Evolutionary conservation across 495 filamentous ascomycete genomes (phyloP).

Genomic region (Choiromyces venosus): DNA sequence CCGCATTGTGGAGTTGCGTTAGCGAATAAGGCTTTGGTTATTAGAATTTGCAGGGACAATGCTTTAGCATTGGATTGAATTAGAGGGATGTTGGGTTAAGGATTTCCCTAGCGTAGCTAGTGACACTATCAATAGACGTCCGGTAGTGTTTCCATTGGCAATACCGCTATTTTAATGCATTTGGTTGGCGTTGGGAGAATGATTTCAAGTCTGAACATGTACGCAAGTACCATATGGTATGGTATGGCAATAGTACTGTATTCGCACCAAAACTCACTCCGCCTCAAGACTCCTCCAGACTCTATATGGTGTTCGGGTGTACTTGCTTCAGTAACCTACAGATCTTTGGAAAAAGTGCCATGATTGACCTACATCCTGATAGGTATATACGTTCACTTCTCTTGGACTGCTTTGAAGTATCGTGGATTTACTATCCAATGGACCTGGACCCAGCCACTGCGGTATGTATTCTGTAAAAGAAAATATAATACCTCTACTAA

Average conservation of each 20-base stretch:
- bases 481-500: neutral
- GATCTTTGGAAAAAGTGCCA: neutral
- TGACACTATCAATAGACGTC: too few species aligned
- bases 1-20: too few species aligned
- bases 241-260: too few species aligned
- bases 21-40: too few species aligned
- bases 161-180: too few species aligned
- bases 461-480: neutral
- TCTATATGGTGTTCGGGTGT: neutral
- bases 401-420: neutral
- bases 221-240: neutral
- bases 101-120: neutral
- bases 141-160: too few species aligned
- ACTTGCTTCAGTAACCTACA: neutral
- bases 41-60: too few species aligned
- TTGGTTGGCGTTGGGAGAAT: neutral
- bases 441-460: neutral
- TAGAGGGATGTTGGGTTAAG: too few species aligned
- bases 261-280: neutral
- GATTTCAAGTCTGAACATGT: neutral
- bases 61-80: too few species aligned
- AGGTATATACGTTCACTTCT: neutral
- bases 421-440: neutral
- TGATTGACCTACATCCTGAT: neutral
- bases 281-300: neutral